Evolutionary conservation across 192 early-diverging fungal genomes (phyloP).

Genomic region (Entomortierella parvispora): DNA sequence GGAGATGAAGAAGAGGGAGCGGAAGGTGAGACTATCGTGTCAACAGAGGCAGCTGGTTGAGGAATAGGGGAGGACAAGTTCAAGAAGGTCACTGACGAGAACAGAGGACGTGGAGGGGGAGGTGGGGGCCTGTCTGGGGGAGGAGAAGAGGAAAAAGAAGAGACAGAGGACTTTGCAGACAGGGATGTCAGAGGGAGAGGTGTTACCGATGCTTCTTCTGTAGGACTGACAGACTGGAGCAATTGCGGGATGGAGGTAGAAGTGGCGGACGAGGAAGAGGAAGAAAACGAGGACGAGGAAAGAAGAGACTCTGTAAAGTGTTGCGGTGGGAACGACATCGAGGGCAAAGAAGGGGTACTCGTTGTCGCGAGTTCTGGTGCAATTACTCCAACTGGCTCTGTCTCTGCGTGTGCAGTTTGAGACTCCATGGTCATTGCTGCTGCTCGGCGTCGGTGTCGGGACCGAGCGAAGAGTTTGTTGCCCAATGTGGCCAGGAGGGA

Average conservation of each 20-base stretch:
- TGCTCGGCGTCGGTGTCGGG: conserved; percentile 3
- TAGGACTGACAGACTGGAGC: no score
- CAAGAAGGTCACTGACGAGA: neutral
- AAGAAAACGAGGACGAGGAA: neutral
- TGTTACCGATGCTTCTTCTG: no score
- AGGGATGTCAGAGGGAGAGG: no score
- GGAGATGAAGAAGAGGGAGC: neutral
- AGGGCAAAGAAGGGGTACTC: neutral
- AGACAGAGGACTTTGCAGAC: conserved; percentile 1
- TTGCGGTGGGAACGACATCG: no score
- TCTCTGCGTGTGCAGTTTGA: neutral
- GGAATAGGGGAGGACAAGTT: neutral
- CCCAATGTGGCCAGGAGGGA: conserved; percentile 34
- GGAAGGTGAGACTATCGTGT: neutral
- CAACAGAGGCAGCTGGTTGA: neutral
- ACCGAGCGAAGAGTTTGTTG: conserved; percentile 4
- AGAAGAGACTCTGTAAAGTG: no score
- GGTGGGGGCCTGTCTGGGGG: conserved; percentile 31
- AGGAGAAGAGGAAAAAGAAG: conserved; percentile 21
- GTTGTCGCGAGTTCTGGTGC: neutral
- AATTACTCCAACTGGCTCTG: neutral
- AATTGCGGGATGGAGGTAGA: neutral
- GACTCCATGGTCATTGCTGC: neutral
- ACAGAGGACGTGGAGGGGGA: conserved; percentile 24
- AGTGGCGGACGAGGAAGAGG: neutral